Base-by-base conservation (phyloP, 2,329 filamentous ascomycete species). In the Neofusicoccum cordaticola region DNA sequence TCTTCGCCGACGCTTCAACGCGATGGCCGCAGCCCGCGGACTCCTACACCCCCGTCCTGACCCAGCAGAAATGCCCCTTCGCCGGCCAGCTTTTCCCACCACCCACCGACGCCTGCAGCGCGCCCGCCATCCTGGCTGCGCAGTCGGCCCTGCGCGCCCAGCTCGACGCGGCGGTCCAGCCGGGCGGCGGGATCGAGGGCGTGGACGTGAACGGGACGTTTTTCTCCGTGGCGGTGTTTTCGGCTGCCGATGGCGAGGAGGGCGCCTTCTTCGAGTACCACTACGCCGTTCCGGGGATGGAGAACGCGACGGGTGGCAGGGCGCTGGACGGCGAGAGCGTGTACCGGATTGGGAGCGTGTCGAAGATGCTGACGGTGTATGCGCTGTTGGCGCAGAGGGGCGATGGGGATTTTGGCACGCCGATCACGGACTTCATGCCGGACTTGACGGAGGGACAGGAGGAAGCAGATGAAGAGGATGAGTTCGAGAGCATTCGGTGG, bases 341-440 rank as follows among this genome's bases (percentile, higher is more conserved):
- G 19, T 84, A 78, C 67, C 72, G 76, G 2, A 69, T 80, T 3
- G 78, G 73, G 13, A 83, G 81, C 66, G 69, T 83, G 11, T 80
- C 80, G 9, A 83, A 84, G 69, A 69, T 82, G 6, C 76, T 81
- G 66, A 80, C 77, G 2, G 74, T 82, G 2, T 80, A 78, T 61
- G 74, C 74, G 5, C 79, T 78, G 66, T 71, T 83, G 17, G 72
- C 74, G 13, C 74, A 80, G 64, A 72, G 73, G n/a, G 79, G 81
- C 1, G 76, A 80, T 62, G 65, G 68, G 15, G 69, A 73, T 37
- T 82, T 75, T 78, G 44, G 72, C 77, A 11, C 9, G 3, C 76
- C 78, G 6, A 75, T 82, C 61, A 80, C 79, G 0, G 74, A 76
- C 27, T 80, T 78, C 62, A 69, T 82, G 12, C 79, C 80, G 0